phyloP scores from a whole-genome alignment of 208 protist genomes.

The Acanthamoeba comandoni region DNA sequence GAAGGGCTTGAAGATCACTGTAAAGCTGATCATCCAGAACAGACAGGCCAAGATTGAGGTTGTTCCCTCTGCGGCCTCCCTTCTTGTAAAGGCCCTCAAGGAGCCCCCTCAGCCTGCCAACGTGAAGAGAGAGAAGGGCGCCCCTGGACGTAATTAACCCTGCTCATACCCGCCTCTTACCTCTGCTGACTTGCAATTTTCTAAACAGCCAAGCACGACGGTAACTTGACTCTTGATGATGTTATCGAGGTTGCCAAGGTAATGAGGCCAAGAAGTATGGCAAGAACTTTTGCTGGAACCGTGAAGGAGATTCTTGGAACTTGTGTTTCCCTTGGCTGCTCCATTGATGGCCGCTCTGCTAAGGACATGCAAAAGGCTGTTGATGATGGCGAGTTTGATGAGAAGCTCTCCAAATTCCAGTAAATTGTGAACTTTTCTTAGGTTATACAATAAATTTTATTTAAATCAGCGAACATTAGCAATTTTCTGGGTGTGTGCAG shows the following conservation, averaged over 20 bases:
- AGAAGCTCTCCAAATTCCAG: conserved; percentile 2
- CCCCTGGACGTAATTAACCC: conserved; percentile 11
- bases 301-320: conserved; percentile 99
- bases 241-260: conserved; percentile 97
- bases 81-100: conserved; percentile 98
- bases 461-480: too few species aligned
- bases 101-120: conserved; percentile 99
- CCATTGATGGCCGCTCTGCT: conserved; percentile 95
- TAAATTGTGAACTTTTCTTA: neutral
- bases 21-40: conserved; percentile 98
- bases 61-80: conserved; percentile 96
- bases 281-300: conserved; percentile 94
- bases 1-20: conserved; percentile 98
- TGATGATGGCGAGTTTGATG: conserved; percentile 93
- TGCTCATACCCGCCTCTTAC: conserved; percentile 14
- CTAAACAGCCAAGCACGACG: conserved; percentile 95
- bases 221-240: conserved; percentile 97
- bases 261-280: conserved; percentile 95
- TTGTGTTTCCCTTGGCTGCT: conserved; percentile 97
- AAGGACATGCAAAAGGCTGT: conserved; percentile 94
- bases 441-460: too few species aligned
- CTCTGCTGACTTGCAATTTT: neutral
- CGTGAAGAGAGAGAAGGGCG: conserved; percentile 97
- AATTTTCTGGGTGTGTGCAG: too few species aligned
- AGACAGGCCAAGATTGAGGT: conserved; percentile 96